Base-by-base conservation (phyloP, 495 filamentous ascomycete species). In the Aspergillus coremiiformis region DNA sequence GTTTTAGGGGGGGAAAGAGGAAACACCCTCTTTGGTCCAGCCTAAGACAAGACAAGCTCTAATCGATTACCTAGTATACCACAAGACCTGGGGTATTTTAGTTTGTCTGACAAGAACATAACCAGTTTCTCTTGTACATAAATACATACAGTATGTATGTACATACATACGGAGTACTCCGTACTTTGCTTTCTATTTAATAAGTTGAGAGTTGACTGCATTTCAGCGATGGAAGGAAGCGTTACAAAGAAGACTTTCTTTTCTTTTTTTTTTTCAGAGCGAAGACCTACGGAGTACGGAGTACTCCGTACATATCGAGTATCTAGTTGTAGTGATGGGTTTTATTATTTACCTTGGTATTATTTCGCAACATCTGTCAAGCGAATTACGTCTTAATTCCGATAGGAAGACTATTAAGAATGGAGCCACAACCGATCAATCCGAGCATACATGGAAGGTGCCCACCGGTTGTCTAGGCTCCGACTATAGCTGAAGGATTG, bases 401-500 rank as follows among this genome's bases (percentile, higher is more conserved):
- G 17, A 32, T 12, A 17, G 32, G 27, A 35, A 35, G 15, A 20
- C 44, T 44, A 22, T 24, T 50, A 30, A 24, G 39, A 21, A 44
- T 44, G 39, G 49, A 51, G 39, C 49, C 49, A 51, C 32, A 33
- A 22, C 33, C 33, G 20, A 51, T 43, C 44, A 33, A 19, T 30
- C 49, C 48, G 48, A 44, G 39, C 20, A 30, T 44, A n/a, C 39
- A n/a, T n/a, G n/a, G n/a, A 43, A 21, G 39, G 51, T 37, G 29
- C 29, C 52, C 52, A 48, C 39, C 23, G 21, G 44, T n/a, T 45
- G 47, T 54, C 52, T 54, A 54, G 52, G 45, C 52, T 54, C 37
- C 20, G 22, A 37, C 20, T 24, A 17, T 15, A 23, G 10, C 20
- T 29, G 22, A 49, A 12, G 47, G 47, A 39, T 39, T 39, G 47